Base-by-base conservation (phyloP, 805 yeast genomes). In the Cyberlindnera misumaiensis region DNA sequence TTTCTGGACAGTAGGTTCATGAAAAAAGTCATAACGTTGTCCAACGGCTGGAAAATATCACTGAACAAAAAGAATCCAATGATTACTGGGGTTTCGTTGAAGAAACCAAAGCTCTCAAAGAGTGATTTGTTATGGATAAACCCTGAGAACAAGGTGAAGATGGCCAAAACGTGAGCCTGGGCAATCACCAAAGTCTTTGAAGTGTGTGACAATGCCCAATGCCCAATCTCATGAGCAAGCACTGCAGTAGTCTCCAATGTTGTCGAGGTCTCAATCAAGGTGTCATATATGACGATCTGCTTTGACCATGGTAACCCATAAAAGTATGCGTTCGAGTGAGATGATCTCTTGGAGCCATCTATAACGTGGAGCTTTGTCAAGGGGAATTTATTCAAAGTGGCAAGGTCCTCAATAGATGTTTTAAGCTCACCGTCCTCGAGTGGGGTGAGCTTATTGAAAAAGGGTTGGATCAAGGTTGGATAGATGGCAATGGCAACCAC, bases 171-270 rank as follows among this genome's bases (percentile, higher is more conserved):
- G 50, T 84, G 84, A 5, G 65, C 58, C 61, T 86, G 89, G 34
- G 77, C 68, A 45, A 80, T 72, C 5, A 73, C 53, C 53, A 93
- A 63, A 71, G 82, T 73, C 57, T 79, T 80, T n/a, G 89, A 68
- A 44, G 89, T 82, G 61, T 93, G 99, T 42, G 83, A 79, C 59
- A 83, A 72, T 52, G 82, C 80, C 99, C 99, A 93, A 61, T 93
- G 99, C 36, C 99, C 99, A 50, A 93, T 82, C 67, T 93, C 99
- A 58, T 93, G 99, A n/a, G 95, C 97, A 47, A 90, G 70, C 1
- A 93, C 96, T 37, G 97, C 97, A 37, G 88, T 86, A 30, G 88
- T 85, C 62, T 93, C 95, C 31, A 72, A 74, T 22, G 76, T 73
- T 24, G 88, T 64, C 26, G 88, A 80, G 42, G 85, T 82, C 44